These are phyloP conservation scores for Xylariales sp. DNA, from an alignment of 2,329 filamentous ascomycete species.

Conservation along the genomic window DNA sequence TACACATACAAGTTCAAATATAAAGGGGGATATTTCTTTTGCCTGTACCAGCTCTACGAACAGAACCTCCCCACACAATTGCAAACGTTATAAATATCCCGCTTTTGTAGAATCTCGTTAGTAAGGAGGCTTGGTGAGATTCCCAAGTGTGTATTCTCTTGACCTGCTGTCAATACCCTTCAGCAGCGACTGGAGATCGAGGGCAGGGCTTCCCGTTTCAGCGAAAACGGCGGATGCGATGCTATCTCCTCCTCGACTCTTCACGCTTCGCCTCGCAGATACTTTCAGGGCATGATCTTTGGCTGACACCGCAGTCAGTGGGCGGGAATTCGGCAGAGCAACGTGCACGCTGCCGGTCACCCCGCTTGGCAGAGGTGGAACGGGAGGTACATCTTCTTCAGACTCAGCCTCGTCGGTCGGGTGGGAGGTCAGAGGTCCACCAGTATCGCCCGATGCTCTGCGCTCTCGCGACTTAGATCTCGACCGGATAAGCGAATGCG, in stretches of 20 bases:
- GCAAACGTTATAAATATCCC: too few relatives aligned
- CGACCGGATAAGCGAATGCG: slow-evolving; percentile 11
- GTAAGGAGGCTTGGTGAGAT: slow-evolving; percentile 26
- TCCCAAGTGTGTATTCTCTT: slow-evolving; percentile 24
- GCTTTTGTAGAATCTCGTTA: too few relatives aligned
- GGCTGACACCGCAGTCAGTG: slow-evolving; percentile 21
- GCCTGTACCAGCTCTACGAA: too few relatives aligned
- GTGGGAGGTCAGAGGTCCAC: slow-evolving; percentile 22
- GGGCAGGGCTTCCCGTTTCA: slow-evolving; percentile 14
- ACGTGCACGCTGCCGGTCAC: slow-evolving; percentile 17
- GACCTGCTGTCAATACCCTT: slow-evolving; percentile 29
- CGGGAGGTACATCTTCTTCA: slow-evolving; percentile 45
- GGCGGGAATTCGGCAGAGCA: slow-evolving; percentile 16
- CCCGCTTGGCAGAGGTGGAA: slow-evolving; percentile 46
- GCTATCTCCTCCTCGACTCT: slow-evolving; percentile 24
- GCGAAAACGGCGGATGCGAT: slow-evolving; percentile 15
- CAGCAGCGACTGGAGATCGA: slow-evolving; percentile 27
- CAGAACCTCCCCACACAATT: too few relatives aligned
- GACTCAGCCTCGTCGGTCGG: slow-evolving; percentile 23
- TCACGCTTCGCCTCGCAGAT: slow-evolving; percentile 17
- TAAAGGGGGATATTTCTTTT: too few relatives aligned
- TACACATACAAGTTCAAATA: too few relatives aligned
- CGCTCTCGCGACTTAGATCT: slow-evolving; percentile 24
- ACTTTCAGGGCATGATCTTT: slow-evolving; percentile 31
- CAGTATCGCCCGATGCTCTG: slow-evolving; percentile 19